phyloP scores from a whole-genome alignment of 148 eudicot genomes.

The Chenopodium suecicum region DNA sequence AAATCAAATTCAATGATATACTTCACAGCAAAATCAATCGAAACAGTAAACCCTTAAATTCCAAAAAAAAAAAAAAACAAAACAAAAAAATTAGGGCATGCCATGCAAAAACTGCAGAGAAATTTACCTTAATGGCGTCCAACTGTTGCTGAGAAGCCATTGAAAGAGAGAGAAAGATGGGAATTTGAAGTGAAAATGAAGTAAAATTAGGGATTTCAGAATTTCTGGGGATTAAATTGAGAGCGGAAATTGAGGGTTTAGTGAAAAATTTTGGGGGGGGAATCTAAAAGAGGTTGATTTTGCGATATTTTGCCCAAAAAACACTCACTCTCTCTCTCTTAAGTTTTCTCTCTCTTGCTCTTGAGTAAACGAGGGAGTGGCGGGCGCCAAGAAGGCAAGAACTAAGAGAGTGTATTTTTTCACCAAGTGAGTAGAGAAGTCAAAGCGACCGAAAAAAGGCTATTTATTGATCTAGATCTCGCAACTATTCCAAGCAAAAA shows the following conservation, averaged over 20 bases:
- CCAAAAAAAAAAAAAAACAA: neutral
- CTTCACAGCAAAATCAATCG: neutral
- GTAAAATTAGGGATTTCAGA: neutral
- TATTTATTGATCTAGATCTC: too few relatives aligned
- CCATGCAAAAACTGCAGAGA: neutral
- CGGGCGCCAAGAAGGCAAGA: neutral
- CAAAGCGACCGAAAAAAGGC: neutral
- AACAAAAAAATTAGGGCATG: conserved; percentile 1
- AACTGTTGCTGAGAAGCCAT: conserved; percentile 64
- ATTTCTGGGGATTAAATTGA: neutral
- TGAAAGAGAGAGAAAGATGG: neutral
- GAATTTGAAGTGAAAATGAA: neutral
- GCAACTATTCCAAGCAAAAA: too few relatives aligned
- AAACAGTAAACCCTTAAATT: neutral
- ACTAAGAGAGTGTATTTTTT: neutral
- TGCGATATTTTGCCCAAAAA: neutral
- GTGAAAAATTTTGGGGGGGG: too few relatives aligned
- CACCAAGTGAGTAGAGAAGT: neutral
- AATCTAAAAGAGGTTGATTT: neutral
- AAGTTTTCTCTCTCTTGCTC: conserved; percentile 1
- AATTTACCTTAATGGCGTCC: conserved; percentile 57
- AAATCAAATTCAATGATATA: neutral
- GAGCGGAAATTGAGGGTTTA: neutral
- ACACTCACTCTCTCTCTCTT: neutral
- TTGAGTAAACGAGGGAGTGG: neutral